Percentiles rank a stretch among this genome's conserved stretches.
phyloP scores from a whole-genome alignment of 75 land plant species.

The Larix kaempferi region DNA sequence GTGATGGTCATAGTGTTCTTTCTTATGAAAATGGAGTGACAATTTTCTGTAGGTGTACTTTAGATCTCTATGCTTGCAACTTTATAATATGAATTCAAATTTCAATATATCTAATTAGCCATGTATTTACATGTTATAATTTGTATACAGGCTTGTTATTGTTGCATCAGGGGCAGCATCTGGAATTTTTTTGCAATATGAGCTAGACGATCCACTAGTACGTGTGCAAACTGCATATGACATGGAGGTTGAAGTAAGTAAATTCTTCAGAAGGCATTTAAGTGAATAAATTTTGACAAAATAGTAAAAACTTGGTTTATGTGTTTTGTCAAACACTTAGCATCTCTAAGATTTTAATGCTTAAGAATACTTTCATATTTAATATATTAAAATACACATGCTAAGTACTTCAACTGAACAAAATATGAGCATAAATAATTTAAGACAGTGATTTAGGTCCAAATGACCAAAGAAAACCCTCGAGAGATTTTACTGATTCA shows the following conservation, averaged over 20 bases:
- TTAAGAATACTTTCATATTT: no score
- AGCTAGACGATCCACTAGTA: slow-evolving; percentile 85
- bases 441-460: no score
- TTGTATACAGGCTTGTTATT: slow-evolving; percentile 68
- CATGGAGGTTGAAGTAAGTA: slow-evolving; percentile 86
- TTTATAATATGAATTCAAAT: not conserved
- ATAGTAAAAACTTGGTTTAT: no score
- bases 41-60: slow-evolving; percentile 74
- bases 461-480: no score
- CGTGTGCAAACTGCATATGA: slow-evolving; percentile 98
- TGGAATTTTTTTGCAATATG: slow-evolving; percentile 86
- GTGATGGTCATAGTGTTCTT: slow-evolving; percentile 64
- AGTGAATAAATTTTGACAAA: no score
- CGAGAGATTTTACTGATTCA: no score
- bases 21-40: slow-evolving; percentile 52
- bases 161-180: slow-evolving; percentile 99
- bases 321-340: no score
- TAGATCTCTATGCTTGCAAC: not conserved
- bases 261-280: not conserved
- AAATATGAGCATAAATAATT: no score
- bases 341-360: no score
- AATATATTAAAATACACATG: no score
- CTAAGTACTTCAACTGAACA: no score
- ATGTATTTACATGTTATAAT: slow-evolving; percentile 10
- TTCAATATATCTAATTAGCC: not conserved